Base-by-base conservation (phyloP, 2,329 filamentous ascomycete species). In the Aureobasidium leucospermi region DNA sequence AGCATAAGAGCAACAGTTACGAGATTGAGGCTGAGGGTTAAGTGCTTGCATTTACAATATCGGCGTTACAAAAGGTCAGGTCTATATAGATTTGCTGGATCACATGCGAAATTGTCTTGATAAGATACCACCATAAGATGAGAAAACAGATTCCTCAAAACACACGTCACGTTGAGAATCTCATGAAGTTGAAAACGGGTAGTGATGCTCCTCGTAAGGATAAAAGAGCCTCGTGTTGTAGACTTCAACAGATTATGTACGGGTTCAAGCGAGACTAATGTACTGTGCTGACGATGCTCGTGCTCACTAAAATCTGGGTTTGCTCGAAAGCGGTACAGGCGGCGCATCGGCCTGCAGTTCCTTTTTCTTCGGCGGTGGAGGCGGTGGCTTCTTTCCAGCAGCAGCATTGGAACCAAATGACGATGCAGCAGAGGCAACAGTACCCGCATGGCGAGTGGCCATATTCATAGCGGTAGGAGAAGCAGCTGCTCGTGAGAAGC, bases 1-100 rank as follows among this genome's bases (percentile, higher is more conserved):
- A 99, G 80, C 94, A 99, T 79, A 97, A 96, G 79, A 94, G 90
- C 48, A 95, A 96, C 71, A 84, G 86, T 57, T 96, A 96, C 70
- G 88, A 92, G 67, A 85, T 88, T 51, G 90, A 91, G 73, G 87
- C 85, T 1, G 86, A 90, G 69, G 87, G 87, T 10, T 69, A 51
- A 63, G 36, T 29, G 36, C 49, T 8, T 36, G 2, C 8, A 19
- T 11, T 36, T 4, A 23, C 23, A 28, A 28, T 36, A 13, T 36
- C 13, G 34, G 34, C 34, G 34, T 36, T 36, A 8, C 8, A 19
- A 8, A 13, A 49, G 7, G 11, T 9, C 10, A 41, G 11, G 38
- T 41, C 38, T 41, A 15, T 2, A 13, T 13, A 41, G 15, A 41
- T 9, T 36, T 36, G 34, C 34, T 13, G 13, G 34, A 13, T 36